These are phyloP conservation scores for Azolla pinnata DNA, from an alignment of 75 land plant genomes.

Conservation along the genomic window DNA sequence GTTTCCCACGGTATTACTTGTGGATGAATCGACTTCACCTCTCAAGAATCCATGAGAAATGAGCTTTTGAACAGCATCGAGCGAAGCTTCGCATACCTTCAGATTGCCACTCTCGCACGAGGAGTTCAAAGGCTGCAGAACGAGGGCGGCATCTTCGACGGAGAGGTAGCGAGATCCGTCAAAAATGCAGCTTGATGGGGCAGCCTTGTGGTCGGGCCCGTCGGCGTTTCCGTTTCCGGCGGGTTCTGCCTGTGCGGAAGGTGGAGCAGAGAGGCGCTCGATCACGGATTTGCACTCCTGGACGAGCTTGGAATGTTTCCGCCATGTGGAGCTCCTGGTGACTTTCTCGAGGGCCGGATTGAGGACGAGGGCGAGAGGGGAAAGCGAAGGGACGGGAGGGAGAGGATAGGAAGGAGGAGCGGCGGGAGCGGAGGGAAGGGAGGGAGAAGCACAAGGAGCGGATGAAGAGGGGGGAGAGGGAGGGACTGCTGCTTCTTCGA, in stretches of 20 bases:
- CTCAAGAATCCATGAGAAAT: slow-evolving; percentile 63
- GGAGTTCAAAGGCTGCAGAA: slow-evolving; percentile 63
- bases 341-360: slow-evolving; percentile 68
- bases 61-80: slow-evolving; percentile 80
- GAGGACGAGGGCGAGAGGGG: slow-evolving; percentile 36
- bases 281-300: slow-evolving; percentile 70
- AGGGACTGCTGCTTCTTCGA: too few species aligned
- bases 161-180: slow-evolving; percentile 43
- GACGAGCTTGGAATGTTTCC: slow-evolving; percentile 90
- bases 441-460: too few species aligned
- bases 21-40: slow-evolving; percentile 81
- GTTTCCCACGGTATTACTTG: slow-evolving; percentile 35
- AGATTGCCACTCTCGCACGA: slow-evolving; percentile 46
- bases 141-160: slow-evolving; percentile 52
- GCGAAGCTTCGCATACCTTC: slow-evolving; percentile 72
- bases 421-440: too few species aligned
- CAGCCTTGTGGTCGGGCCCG: too few species aligned
- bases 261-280: slow-evolving; percentile 37
- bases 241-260: neutral
- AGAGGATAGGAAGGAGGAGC: too few species aligned
- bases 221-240: too few species aligned
- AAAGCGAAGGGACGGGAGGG: too few species aligned
- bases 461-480: too few species aligned
- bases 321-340: slow-evolving; percentile 83
- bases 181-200: slow-evolving; percentile 24